Evolutionary conservation across 2,329 filamentous ascomycete species (phyloP), one percentile per base, ranked within the genome.

Genomic region (Neocucurbitaria cava): DNA sequence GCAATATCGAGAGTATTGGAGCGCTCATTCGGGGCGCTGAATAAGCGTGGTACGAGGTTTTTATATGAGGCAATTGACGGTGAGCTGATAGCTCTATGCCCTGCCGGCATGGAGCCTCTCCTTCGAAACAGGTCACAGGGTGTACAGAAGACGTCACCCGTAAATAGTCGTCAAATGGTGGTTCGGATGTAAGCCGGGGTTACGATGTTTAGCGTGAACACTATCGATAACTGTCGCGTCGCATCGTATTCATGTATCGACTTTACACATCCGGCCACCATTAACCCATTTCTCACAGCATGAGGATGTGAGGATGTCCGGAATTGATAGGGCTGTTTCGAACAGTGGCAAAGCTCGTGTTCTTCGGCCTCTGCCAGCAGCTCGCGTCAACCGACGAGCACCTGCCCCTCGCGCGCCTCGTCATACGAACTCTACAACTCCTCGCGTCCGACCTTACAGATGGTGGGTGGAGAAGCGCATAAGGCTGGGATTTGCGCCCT

Each of bases 1-100:
- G 61, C 54, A 59, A 61, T 62, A 61, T 62, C 33, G 48, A 47
- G 28, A 50, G 49, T 53, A 54, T 50, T 49, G 48, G 50, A 24
- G 26, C 24, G 30, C 21, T 23, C 38, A 39, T 15, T 36, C 33
- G 44, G 47, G 45, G 36, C 30, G 59, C 55, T 62, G 50, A 62
- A 44, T 52, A 48, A 62, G 60, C 59, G 33, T 41, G 5, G 36
- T 52, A 54, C 41, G 40, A 61, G 36, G 17, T 6, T 36, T 35
- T 56, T 33, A 46, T 46, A 55, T 23, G 15, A n/a, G 15, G 3
- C 5, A 38, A 49, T 42, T 28, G 36, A 31, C 38, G 28, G 40
- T 42, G 15, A 46, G 45, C n/a, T 40, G 38, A 54, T 41, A 17
- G 8, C 38, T 31, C 13, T 43, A 30, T 45, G 21, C 30, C 20